phyloP scores from a whole-genome alignment of 2,329 filamentous ascomycete genomes.

The Xylaria hypoxylon region DNA sequence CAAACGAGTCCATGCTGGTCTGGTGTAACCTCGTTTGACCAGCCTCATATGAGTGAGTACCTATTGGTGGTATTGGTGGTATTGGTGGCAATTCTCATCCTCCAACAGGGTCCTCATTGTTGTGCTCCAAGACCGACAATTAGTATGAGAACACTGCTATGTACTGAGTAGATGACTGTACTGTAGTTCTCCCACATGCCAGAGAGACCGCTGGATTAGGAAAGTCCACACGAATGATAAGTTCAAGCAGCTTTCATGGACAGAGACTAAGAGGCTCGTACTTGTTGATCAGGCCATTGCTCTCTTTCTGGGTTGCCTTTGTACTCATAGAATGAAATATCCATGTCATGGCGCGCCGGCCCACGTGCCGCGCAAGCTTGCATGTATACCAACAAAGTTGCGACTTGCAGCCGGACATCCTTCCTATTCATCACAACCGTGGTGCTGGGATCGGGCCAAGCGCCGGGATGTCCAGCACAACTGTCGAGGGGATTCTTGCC shows the following conservation, averaged over 20 bases:
- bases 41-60: background rate
- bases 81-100: background rate
- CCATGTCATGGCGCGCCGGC: conserved; percentile 15
- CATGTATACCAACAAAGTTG: conserved; percentile 15
- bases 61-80: too few relatives aligned
- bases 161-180: conserved; percentile 23
- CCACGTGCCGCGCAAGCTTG: conserved; percentile 28
- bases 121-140: background rate
- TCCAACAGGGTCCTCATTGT: background rate
- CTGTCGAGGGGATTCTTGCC: background rate
- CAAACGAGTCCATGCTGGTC: conserved; percentile 4
- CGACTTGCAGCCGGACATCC: conserved; percentile 23
- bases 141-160: background rate
- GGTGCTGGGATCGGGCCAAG: conserved; percentile 21
- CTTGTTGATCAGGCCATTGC: conserved; percentile 6
- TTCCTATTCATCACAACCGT: conserved; percentile 31
- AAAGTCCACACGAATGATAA: conserved; percentile 25
- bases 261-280: background rate
- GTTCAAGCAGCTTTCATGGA: conserved; percentile 10
- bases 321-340: background rate
- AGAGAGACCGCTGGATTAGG: conserved; percentile 21
- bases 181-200: background rate
- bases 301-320: background rate
- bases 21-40: conserved; percentile 2
- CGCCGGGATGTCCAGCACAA: conserved; percentile 1